Conservation (phyloP, 2,329 filamentous ascomycete species). For the Basipetospora chlamydospora region DNA sequence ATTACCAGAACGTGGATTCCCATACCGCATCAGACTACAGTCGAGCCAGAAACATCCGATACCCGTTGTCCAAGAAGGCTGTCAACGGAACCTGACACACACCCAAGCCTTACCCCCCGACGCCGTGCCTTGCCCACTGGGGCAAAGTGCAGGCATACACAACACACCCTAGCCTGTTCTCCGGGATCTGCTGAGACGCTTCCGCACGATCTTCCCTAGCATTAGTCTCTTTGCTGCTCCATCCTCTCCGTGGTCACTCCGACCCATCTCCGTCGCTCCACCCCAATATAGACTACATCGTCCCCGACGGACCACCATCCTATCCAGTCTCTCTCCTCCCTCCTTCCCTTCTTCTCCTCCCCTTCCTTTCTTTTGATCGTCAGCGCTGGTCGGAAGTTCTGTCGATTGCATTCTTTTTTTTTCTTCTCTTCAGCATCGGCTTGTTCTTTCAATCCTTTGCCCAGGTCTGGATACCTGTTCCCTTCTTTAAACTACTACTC, state of each 20-base stretch:
- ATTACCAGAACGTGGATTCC: conserved; percentile 5
- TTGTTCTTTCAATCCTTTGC: conserved; percentile 18
- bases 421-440: conserved; percentile 23
- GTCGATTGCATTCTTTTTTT: conserved; percentile 40
- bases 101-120: not conserved
- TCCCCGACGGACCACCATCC: conserved; percentile 1
- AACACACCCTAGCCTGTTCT: not conserved
- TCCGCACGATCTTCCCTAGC: conserved; percentile 1
- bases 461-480: conserved; percentile 41
- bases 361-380: conserved; percentile 18
- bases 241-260: not conserved
- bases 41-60: conserved; percentile 25
- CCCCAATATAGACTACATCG: conserved; percentile 5
- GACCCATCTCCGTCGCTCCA: conserved; percentile 4
- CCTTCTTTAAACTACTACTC: conserved; percentile 6
- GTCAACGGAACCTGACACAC: conserved; percentile 3
- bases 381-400: conserved; percentile 34
- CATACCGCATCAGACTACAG: conserved; percentile 3
- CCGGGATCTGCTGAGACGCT: conserved; percentile 3
- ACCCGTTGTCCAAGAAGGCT: conserved; percentile 10
- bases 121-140: conserved; percentile 2
- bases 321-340: conserved; percentile 9
- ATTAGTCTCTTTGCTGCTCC: not conserved
- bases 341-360: conserved; percentile 15
- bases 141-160: not conserved